Evolutionary conservation across 2,329 filamentous ascomycete genomes (phyloP), one percentile per base, ranked within the genome.

Genomic region (Aspergillus phoenicis): DNA sequence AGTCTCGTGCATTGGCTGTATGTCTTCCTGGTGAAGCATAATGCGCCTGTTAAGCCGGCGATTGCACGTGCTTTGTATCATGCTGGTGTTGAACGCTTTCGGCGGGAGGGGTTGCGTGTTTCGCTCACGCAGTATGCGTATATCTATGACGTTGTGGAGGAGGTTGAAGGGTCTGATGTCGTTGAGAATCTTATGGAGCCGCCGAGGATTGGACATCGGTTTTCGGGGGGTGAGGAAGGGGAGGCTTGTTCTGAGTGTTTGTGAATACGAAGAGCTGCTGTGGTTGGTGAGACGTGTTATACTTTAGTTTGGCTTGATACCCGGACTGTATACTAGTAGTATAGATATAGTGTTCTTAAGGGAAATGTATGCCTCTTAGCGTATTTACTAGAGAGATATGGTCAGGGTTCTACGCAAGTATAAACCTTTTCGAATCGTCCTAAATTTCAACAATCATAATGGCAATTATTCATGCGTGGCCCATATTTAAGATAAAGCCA

Each of bases 41-140:
- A 74, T 52, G 80, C 78, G 8, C 78, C 78, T 2, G 68, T 84
- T 15, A 70, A 73, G 17, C 74, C 78, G 1, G 63, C 75, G 3
- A 71, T 86, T 60, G 78, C 77, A 6, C 77, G 80, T 33, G 81
- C 84, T 0, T 65, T 86, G 67, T 82, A 83, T 59, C 75, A 80
- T 64, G 79, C 81, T 22, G 83, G 81, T 15, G 72, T 85, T 24
- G 72, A 78, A 24, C 73, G 82, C 15, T 78, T 75, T 39, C 73
- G 81, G 15, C 70, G 76, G 20, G 73, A 74, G 33, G 75, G 75
- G 2, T 61, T 66, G 2, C 66, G 67, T 24, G 70, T 83, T 1
- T 66, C 75, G 11, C 67, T 65, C 0, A 64, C 64, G 28, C 73
- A 75, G 59, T 73, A 82, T 57, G 65, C 70, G 33, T 84, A 78